Conservation (phyloP, 1,284 basidiomycete genomes). For the Cystobasidiaceae sp. region DNA sequence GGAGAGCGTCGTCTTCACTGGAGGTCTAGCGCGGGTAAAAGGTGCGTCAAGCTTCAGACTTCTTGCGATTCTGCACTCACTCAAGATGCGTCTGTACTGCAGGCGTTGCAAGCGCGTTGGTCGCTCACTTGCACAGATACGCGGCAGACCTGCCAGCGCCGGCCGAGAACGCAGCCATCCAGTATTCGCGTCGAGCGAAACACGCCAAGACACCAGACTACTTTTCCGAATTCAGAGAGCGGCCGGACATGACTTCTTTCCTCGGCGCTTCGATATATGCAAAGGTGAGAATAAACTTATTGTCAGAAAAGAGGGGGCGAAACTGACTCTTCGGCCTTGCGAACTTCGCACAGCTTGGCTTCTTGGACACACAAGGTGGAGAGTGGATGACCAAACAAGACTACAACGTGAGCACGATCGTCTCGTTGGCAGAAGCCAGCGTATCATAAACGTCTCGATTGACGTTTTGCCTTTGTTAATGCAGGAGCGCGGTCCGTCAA, state of each 20-base stretch:
- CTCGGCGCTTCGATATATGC: slow-evolving; percentile 79
- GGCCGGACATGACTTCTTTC: slow-evolving; percentile 76
- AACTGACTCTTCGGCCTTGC: too few species aligned
- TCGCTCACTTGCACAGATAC: slow-evolving; percentile 6
- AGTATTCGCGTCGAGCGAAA: slow-evolving; percentile 49
- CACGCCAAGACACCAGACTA: slow-evolving; percentile 79
- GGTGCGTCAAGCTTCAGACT: slow-evolving; percentile 52
- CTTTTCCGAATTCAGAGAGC: slow-evolving; percentile 81
- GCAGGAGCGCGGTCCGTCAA: slow-evolving; percentile 18
- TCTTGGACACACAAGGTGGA: slow-evolving; percentile 20
- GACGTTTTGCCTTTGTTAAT: not conserved
- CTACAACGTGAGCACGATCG: slow-evolving; percentile 24
- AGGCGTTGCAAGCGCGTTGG: slow-evolving; percentile 5
- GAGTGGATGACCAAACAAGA: slow-evolving; percentile 31
- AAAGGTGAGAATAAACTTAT: too few species aligned
- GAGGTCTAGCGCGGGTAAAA: slow-evolving; percentile 69
- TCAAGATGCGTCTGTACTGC: not conserved
- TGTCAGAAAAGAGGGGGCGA: too few species aligned
- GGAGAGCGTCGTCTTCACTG: slow-evolving; percentile 76
- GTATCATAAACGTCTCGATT: not conserved
- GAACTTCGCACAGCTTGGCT: slow-evolving; percentile 11
- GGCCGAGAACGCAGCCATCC: not conserved
- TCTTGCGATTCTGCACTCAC: not conserved
- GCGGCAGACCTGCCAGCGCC: slow-evolving; percentile 2
- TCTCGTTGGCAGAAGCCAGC: not conserved